Conservation (phyloP, 768 basidiomycete genomes). For the Suillus alpinus region DNA sequence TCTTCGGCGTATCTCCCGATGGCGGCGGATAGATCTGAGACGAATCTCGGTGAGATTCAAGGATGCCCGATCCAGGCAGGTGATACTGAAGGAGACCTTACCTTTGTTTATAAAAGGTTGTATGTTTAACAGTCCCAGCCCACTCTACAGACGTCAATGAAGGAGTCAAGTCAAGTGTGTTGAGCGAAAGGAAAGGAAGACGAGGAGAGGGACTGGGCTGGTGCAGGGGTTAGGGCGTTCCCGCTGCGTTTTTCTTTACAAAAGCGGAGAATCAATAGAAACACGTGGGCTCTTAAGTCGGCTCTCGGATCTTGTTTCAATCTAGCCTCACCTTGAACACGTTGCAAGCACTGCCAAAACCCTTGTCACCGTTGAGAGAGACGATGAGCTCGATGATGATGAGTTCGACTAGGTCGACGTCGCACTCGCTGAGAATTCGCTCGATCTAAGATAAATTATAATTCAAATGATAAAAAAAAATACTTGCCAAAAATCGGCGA, state of each 20-base stretch:
- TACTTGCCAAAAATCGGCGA: not conserved
- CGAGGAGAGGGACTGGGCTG: not conserved
- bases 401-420: too few species aligned
- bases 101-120: too few species aligned
- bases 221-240: conserved; percentile 2
- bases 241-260: conserved; percentile 1
- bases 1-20: conserved; percentile 64
- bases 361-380: too few species aligned
- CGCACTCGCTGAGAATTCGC: not conserved
- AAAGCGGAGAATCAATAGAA: conserved; percentile 2
- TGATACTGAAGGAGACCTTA: not conserved
- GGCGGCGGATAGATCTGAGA: conserved; percentile 42
- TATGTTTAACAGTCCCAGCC: too few species aligned
- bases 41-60: not conserved
- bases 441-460: not conserved
- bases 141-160: not conserved
- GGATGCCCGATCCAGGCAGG: not conserved
- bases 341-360: not conserved
- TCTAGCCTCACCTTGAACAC: not conserved
- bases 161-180: not conserved
- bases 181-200: not conserved
- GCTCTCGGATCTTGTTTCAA: not conserved
- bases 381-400: not conserved
- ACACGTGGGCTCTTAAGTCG: not conserved
- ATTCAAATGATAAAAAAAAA: not conserved